Conservation (phyloP, 1,284 basidiomycete genomes). For the Cutaneotrichosporon cutaneum region DNA sequence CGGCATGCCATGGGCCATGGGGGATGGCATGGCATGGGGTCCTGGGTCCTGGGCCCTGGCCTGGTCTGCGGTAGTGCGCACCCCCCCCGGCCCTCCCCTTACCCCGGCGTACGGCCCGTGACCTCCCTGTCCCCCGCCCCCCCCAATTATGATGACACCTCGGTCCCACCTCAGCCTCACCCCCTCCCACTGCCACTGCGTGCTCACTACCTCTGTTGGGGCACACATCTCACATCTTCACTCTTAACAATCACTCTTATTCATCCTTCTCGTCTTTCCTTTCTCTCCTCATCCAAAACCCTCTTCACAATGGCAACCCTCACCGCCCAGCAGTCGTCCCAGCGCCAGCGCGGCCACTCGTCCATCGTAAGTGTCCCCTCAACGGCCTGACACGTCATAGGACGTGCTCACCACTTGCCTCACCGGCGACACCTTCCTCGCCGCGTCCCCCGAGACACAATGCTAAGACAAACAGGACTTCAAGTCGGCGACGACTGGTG, state of each 20-base stretch:
- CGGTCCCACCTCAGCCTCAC: not conserved
- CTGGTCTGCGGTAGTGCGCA: no score
- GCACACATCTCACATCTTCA: not conserved
- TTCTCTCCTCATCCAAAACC: conserved; percentile 4
- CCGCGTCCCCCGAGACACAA: not conserved
- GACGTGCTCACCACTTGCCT: not conserved
- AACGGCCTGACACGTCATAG: conserved; percentile 2
- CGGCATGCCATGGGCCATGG: no score
- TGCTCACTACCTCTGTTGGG: not conserved
- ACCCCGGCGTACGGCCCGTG: no score
- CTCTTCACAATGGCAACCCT: conserved; percentile 8
- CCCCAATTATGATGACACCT: not conserved
- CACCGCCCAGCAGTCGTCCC: conserved; percentile 11
- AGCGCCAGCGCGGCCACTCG: conserved; percentile 52
- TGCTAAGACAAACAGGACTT: conserved; percentile 60
- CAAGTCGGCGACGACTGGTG: conserved; percentile 97
- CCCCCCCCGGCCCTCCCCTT: no score
- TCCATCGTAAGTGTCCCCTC: conserved; percentile 49
- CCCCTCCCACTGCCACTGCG: not conserved
- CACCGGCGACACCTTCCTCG: conserved; percentile 7
- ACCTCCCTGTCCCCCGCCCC: no score
- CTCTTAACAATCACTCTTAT: not conserved
- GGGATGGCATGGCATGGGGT: no score
- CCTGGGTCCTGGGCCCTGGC: no score
- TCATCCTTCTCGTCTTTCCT: not conserved